Evolutionary conservation across 805 yeast genomes (phyloP).

Genomic region (Wickerhamiella sergipiensis): DNA sequence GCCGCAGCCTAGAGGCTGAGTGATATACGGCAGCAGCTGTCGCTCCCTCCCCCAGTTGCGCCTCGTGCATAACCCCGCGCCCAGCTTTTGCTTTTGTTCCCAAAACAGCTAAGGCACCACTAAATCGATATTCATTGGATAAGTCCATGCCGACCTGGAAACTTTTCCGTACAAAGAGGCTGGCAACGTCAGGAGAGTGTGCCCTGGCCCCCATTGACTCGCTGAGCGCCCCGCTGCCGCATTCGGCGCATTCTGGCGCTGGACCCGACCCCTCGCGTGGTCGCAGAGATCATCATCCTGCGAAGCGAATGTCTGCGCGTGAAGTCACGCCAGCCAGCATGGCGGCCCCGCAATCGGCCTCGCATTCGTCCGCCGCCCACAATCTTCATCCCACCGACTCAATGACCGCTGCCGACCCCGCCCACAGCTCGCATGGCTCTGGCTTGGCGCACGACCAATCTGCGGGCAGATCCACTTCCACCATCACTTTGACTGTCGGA

Average conservation of each 20-base stretch:
- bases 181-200: not conserved
- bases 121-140: not conserved
- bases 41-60: not conserved
- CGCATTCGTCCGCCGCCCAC: not conserved
- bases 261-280: not conserved
- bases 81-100: not conserved
- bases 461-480: not conserved
- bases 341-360: not conserved
- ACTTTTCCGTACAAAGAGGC: slow-evolving; percentile 2
- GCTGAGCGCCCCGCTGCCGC: not conserved
- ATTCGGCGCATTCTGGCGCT: not conserved
- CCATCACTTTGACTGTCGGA: not conserved
- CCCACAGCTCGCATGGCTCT: not conserved
- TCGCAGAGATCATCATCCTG: not conserved
- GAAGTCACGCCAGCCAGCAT: not conserved
- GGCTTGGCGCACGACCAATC: not conserved
- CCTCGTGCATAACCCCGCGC: not conserved
- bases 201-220: not conserved
- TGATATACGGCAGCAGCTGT: not conserved
- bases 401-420: not conserved
- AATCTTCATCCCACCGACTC: not conserved
- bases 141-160: slow-evolving; percentile 3
- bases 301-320: not conserved
- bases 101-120: not conserved
- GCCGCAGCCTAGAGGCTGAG: not conserved